Percentiles rank a stretch among this genome's conserved stretches.
Evolutionary conservation across 345 rosid genomes (phyloP).

Genomic region (Acer saccharum): DNA sequence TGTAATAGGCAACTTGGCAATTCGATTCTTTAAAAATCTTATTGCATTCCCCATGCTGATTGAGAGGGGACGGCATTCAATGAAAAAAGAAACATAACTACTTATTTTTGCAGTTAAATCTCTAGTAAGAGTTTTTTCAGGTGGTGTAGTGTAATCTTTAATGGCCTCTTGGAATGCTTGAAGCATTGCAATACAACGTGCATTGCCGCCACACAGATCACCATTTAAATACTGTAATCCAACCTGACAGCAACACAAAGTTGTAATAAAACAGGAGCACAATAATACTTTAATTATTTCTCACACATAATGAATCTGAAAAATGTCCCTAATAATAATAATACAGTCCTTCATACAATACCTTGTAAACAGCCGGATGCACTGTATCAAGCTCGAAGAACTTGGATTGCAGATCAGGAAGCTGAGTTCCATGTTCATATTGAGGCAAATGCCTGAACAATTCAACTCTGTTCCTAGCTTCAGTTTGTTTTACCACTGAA

Average conservation of each 20-base stretch:
- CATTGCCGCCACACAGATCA: conserved; percentile 88
- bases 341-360: conserved; percentile 20
- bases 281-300: neutral
- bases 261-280: neutral
- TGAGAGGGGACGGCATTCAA: conserved; percentile 89
- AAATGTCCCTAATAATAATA: conserved; percentile 2
- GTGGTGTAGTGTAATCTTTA: conserved; percentile 76
- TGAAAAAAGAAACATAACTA: conserved; percentile 84
- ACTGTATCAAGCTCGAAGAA: conserved; percentile 84
- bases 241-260: conserved; percentile 51
- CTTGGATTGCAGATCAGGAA: conserved; percentile 80
- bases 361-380: conserved; percentile 97
- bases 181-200: conserved; percentile 98
- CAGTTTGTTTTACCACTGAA: conserved; percentile 85
- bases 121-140: conserved; percentile 72
- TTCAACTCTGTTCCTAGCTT: conserved; percentile 88
- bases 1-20: conserved; percentile 72
- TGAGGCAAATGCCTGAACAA: conserved; percentile 98
- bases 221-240: conserved; percentile 89
- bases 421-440: conserved; percentile 90
- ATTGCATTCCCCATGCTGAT: conserved; percentile 96
- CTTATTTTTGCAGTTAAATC: conserved; percentile 85
- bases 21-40: conserved; percentile 70
- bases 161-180: conserved; percentile 87
- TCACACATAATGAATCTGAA: neutral